Base-by-base conservation (phyloP, 1,139 yeast genomes). In the Suhomyces anneliseae region DNA sequence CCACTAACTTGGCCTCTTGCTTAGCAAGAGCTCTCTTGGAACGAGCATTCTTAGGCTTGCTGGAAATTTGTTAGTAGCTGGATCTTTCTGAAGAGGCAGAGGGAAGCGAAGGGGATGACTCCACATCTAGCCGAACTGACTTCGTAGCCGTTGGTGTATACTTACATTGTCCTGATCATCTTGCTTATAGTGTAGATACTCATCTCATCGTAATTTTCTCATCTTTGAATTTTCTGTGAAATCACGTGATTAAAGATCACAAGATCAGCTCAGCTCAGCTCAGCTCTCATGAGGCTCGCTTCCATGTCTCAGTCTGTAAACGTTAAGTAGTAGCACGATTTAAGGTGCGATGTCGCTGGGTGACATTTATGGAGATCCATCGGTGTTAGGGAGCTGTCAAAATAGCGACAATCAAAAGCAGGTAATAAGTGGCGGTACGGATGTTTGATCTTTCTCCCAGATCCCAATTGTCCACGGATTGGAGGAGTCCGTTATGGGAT, bases 11-110 rank as follows among this genome's bases (percentile, higher is more conserved):
- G 48, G 98, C 84, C 61, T 90, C 97, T 58, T 82, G 85, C 61
- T 87, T 87, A 52, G 92, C 96, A 57, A 92, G 67, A 11, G 96
- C 98, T 67, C 99, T 83, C 74, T 95, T 95, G 47, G 97, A 82
- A 64, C 99, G 90, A 49, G 97, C 97, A 64, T 87, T 93, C 72
- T 90, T 92, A 41, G 99, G 98, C 56, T 75, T 76, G 38, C 70
- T 59, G 15, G 8, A n/a, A n/a, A 19, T 19, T 14, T 19, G 52
- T 50, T 51, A 49, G 54, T 49, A 14, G 9, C n/a, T 24, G 34
- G 15, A 9, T 8, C 7, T 11, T 14, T 10, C 15, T 33, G 32
- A 11, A 7, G 7, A 29, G 32, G 9, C 11, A 24, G 24, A n/a
- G 10, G n/a, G 9, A 14, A 4, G 27, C 6, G 27, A 27, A 36